These are phyloP conservation scores for Wickerhamiella spandovensis DNA, from an alignment of 805 yeast species.

Conservation along the genomic window DNA sequence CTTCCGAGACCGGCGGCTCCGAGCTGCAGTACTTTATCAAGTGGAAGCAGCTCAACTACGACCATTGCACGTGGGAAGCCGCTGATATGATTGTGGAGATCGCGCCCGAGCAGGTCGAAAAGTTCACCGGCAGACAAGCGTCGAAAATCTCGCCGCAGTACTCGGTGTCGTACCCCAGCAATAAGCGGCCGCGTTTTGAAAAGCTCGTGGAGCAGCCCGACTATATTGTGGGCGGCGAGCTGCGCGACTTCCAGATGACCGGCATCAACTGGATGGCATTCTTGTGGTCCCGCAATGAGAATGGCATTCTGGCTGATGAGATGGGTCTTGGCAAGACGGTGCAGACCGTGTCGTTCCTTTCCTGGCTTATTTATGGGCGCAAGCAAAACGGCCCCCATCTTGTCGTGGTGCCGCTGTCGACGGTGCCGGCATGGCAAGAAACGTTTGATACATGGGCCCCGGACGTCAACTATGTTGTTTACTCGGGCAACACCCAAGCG, in stretches of 20 bases:
- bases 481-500: constrained; percentile 82
- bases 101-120: constrained; percentile 73
- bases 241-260: constrained; percentile 94
- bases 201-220: constrained; percentile 77
- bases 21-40: constrained; percentile 74
- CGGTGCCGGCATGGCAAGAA: constrained; percentile 98
- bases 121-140: constrained; percentile 65
- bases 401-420: constrained; percentile 90
- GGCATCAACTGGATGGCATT: constrained; percentile 99
- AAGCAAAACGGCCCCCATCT: constrained; percentile 96
- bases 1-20: constrained; percentile 41
- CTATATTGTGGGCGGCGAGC: constrained; percentile 78
- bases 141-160: constrained; percentile 75
- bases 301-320: constrained; percentile 95
- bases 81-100: constrained; percentile 74
- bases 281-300: constrained; percentile 93
- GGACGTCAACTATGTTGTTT: constrained; percentile 82
- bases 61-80: constrained; percentile 93
- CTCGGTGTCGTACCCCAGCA: constrained; percentile 59
- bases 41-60: constrained; percentile 89
- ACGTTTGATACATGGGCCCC: constrained; percentile 98
- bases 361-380: constrained; percentile 91
- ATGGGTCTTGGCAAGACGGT: constrained; percentile 99
- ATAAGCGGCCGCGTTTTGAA: constrained; percentile 74
- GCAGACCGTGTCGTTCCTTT: constrained; percentile 85